These are phyloP conservation scores for Russula vinacea DNA, from an alignment of 768 basidiomycete species.

Conservation along the genomic window DNA sequence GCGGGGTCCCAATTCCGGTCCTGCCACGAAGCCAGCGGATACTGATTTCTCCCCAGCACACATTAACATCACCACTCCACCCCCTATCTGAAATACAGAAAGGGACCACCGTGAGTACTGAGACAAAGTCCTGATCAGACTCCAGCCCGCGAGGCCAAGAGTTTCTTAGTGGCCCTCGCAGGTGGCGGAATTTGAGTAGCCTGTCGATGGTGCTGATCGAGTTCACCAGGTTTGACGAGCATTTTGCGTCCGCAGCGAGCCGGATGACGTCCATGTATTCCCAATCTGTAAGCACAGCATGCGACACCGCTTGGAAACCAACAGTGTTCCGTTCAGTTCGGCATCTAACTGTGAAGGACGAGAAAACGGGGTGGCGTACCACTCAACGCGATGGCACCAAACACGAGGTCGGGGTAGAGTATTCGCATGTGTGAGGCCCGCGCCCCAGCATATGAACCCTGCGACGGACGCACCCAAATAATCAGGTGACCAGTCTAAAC, in stretches of 20 bases:
- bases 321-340: background rate
- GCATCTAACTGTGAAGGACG: background rate
- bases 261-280: slow-evolving; percentile 87
- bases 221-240: slow-evolving; percentile 57
- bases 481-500: background rate
- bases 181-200: slow-evolving; percentile 48
- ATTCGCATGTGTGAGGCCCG: slow-evolving; percentile 91
- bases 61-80: background rate
- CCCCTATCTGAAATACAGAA: background rate
- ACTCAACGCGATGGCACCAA: slow-evolving; percentile 85
- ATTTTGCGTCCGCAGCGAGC: slow-evolving; percentile 59
- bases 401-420: slow-evolving; percentile 83
- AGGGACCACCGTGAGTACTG: slow-evolving; percentile 54
- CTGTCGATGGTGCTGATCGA: slow-evolving; percentile 60
- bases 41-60: slow-evolving; percentile 36
- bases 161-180: slow-evolving; percentile 53
- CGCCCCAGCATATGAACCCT: slow-evolving; percentile 92
- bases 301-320: slow-evolving; percentile 67
- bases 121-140: slow-evolving; percentile 77
- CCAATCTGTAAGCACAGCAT: slow-evolving; percentile 79
- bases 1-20: slow-evolving; percentile 81
- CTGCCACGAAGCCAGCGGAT: slow-evolving; percentile 76
- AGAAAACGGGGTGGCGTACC: slow-evolving; percentile 43
- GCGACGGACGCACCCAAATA: background rate
- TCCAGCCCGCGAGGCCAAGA: slow-evolving; percentile 74